phyloP scores from a whole-genome alignment of 768 basidiomycete species.

The Galerina sulciceps region DNA sequence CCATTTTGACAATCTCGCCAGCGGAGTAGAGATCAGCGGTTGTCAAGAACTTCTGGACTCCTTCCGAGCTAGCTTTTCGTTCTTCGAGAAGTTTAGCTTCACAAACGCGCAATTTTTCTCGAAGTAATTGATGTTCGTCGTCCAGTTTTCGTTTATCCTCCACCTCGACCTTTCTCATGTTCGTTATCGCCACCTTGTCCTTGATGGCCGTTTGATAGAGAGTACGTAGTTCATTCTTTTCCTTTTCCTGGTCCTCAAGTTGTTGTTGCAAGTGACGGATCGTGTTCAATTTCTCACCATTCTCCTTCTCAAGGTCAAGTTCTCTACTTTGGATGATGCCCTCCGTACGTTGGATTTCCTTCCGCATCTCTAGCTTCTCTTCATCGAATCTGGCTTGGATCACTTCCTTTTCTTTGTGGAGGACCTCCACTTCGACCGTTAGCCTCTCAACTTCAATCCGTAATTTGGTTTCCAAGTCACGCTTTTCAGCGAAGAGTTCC shows the following conservation, averaged over 20 bases:
- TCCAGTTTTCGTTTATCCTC: slow-evolving; percentile 12
- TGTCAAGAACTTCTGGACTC: slow-evolving; percentile 21
- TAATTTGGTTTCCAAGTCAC: slow-evolving; percentile 19
- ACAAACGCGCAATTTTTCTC: background rate
- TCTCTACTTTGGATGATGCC: background rate
- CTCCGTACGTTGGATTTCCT: slow-evolving; percentile 12
- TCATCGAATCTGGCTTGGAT: no score
- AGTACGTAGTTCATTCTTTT: background rate
- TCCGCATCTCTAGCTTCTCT: background rate
- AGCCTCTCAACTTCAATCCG: background rate
- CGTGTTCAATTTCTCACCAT: background rate
- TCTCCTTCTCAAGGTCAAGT: background rate
- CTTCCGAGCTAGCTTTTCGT: slow-evolving; percentile 7
- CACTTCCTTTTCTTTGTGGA: no score
- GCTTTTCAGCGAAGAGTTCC: background rate
- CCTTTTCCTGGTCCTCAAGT: slow-evolving; percentile 1
- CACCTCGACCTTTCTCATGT: no score
- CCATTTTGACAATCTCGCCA: slow-evolving; percentile 24
- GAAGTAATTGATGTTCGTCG: background rate
- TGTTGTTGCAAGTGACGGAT: background rate
- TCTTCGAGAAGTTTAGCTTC: slow-evolving; percentile 12
- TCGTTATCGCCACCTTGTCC: background rate
- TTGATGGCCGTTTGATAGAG: background rate
- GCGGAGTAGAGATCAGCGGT: slow-evolving; percentile 22
- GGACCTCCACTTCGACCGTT: background rate